Evolutionary conservation across 2,329 filamentous ascomycete genomes (phyloP).

Genomic region (Byssothecium circinans): DNA sequence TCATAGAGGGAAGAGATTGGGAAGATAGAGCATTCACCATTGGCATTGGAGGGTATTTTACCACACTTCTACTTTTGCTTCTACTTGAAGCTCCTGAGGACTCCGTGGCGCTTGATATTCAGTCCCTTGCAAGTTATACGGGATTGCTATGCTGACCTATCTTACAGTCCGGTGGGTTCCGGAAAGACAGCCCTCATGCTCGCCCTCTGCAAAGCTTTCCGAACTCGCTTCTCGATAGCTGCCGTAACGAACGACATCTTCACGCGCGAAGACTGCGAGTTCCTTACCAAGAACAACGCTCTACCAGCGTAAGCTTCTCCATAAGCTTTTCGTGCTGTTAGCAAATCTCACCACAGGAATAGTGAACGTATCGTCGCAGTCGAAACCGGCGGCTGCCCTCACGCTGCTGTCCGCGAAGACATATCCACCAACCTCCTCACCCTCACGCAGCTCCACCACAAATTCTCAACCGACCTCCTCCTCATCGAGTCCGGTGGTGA

Average conservation of each 20-base stretch:
- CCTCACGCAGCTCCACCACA: constrained; percentile 81
- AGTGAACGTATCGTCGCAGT: constrained; percentile 82
- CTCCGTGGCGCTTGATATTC: no score
- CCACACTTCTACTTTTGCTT: no score
- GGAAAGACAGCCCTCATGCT: constrained; percentile 98
- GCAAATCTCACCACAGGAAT: not conserved
- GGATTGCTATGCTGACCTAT: not conserved
- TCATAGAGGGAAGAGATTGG: constrained; percentile 87
- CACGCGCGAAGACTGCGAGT: constrained; percentile 95
- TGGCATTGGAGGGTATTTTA: constrained; percentile 91
- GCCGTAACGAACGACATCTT: constrained; percentile 99
- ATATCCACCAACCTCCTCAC: constrained; percentile 92
- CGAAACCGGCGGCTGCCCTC: constrained; percentile 95
- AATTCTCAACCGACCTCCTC: constrained; percentile 79
- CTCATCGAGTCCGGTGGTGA: constrained; percentile 96
- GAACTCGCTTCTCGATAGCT: constrained; percentile 80
- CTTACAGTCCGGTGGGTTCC: constrained; percentile 80
- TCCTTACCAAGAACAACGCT: constrained; percentile 83
- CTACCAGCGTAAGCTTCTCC: constrained; percentile 62
- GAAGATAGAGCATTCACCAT: constrained; percentile 88
- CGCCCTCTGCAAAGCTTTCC: constrained; percentile 81
- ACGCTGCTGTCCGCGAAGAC: constrained; percentile 96
- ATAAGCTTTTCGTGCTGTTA: not conserved
- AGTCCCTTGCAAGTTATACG: no score
- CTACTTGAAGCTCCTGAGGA: no score